These are phyloP conservation scores for Syncephalastrum monosporum DNA, from an alignment of 371 early-diverging fungal genomes.

Conservation along the genomic window DNA sequence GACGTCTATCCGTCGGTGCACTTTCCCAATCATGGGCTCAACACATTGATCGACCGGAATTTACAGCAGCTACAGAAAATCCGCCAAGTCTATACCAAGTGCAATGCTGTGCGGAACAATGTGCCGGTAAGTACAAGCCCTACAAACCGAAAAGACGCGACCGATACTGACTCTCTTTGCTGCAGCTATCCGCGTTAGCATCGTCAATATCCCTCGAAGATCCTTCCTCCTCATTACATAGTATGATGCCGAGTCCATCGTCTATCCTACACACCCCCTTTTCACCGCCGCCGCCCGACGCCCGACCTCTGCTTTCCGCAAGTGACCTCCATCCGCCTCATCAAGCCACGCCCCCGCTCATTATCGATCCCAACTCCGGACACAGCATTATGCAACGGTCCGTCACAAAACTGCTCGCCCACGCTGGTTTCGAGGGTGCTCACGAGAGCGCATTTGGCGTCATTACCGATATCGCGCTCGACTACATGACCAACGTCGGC, in stretches of 20 bases:
- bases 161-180: neutral
- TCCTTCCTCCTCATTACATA: neutral
- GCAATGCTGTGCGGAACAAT: conserved; percentile 67
- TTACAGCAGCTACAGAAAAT: conserved; percentile 62
- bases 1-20: conserved; percentile 62
- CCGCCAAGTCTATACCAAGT: conserved; percentile 72
- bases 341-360: conserved; percentile 49
- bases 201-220: conserved; percentile 22
- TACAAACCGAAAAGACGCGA: neutral
- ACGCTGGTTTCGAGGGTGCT: conserved; percentile 89
- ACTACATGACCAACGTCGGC: conserved; percentile 82
- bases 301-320: no score
- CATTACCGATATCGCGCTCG: conserved; percentile 74
- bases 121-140: conserved; percentile 43
- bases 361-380: conserved; percentile 50
- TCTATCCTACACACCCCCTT: neutral
- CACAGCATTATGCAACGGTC: conserved; percentile 63
- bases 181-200: conserved; percentile 30
- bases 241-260: neutral
- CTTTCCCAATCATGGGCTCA: conserved; percentile 62
- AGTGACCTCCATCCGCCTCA: neutral
- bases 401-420: conserved; percentile 68
- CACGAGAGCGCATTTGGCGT: conserved; percentile 64
- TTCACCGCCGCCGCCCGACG: neutral
- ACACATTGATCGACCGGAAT: conserved; percentile 60